Evolutionary conservation across 768 basidiomycete genomes (phyloP), one percentile per base, ranked within the genome.

Genomic region (Russula emetica): DNA sequence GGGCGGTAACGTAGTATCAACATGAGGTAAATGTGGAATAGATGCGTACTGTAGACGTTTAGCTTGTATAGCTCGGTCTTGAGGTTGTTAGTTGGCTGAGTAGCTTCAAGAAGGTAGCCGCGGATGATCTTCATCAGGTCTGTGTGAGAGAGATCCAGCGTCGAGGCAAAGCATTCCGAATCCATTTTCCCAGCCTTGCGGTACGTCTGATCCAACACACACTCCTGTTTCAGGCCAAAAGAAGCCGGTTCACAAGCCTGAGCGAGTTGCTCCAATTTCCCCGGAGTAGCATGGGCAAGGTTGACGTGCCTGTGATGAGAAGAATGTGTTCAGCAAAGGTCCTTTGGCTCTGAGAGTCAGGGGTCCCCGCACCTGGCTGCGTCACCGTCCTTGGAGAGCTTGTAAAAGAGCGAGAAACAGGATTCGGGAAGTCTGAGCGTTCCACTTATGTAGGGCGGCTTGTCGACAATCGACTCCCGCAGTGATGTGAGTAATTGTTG

Each of bases 311-410:
- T 28, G 20, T 20, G 28, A 55, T 24, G 8, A 56, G 10, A 26
- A 38, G 8, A 22, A 47, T 22, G 5, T 40, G 38, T 40, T 53
- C 52, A 50, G 16, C 26, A 50, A 50, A 26, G 5, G 45, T 2
- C 6, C 14, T 22, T 14, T 26, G 10, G 14, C 26, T 2, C 26
- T 24, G 13, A 5, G 14, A 50, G 14, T 26, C 26, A 24, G 13
- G 11, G 82, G 20, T n/a, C 20, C 1, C 4, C 55, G 6, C 13
- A 68, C 65, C 44, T 44, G 2, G 49, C 49, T 2, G 58, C 22
- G 11, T 26, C 11, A 5, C 30, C 58, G 32, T 44, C 50, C 22
- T 55, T 49, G 45, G n/a, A 11, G 10, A 22, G 8, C 45, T 22
- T 47, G 45, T 47, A 47, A 11, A 47, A 22, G 5, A 47, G 22